Evolutionary conservation across 371 early-diverging fungal species (phyloP), one percentile per base, ranked within the genome.

Genomic region (Syncephalastrum monosporum): DNA sequence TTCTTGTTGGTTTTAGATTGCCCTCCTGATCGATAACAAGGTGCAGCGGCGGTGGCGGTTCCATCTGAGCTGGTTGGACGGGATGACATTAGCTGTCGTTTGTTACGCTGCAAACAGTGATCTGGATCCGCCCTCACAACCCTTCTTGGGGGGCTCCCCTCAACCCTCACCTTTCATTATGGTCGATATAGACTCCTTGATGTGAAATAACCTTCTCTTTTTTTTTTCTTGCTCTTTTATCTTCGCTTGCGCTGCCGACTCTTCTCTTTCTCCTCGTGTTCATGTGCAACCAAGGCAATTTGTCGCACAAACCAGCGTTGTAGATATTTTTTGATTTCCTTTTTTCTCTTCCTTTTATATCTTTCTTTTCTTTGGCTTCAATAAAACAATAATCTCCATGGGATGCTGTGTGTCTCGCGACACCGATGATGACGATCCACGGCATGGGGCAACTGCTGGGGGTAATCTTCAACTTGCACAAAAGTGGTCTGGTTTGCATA

Each of bases 371-470:
- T 41, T 54, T n/a, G 24, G 23, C 19, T 19, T 54, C 48, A 42
- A 42, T 14, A 23, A 10, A 54, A 17, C 44, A 33, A 50, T 41
- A 45, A 64, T 43, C 46, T 56, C 54, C 56, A 72, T 72, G 73
- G 73, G 73, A 57, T 72, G 73, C 48, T 69, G 70, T 61, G 56
- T 64, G 43, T 73, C 70, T 50, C 59, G 65, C 33, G 56, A 52
- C 23, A 56, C 56, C 46, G 57, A 59, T 14, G 57, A 59, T 38
- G 48, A 57, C 44, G 51, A 46, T 53, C 59, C 38, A 52, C 50
- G 21, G 33, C 41, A 29, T 16, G 19, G 15, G 29, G 47, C 15
- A 12, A 47, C 24, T 53, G 54, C 16, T 17, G 19, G 27, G 19
- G 41, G 24, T 60, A 67, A 25, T 50, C 53, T 24, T 50, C 38